Conservation (phyloP, 768 basidiomycete genomes). For the Auricularia heimuer region DNA sequence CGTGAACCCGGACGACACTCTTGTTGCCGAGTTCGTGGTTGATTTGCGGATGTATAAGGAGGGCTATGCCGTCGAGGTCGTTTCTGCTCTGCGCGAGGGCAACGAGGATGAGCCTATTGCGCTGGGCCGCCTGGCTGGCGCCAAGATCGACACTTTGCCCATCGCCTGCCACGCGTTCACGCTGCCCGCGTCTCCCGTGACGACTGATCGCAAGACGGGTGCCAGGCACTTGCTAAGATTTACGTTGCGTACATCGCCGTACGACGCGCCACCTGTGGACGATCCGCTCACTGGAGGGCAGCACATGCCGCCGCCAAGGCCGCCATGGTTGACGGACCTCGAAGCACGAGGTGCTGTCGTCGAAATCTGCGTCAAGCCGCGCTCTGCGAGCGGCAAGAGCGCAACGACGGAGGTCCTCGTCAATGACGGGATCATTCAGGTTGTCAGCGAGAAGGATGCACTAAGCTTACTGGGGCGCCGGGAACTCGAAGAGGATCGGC, state of each 20-base stretch:
- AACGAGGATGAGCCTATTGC: constrained; percentile 32
- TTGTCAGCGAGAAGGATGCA: constrained; percentile 63
- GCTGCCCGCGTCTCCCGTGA: constrained; percentile 72
- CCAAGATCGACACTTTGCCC: constrained; percentile 34
- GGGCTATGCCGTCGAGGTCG: constrained; percentile 52
- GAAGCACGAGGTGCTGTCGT: constrained; percentile 47
- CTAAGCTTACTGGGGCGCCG: constrained; percentile 37
- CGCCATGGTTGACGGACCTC: constrained; percentile 62
- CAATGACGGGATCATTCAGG: constrained; percentile 29
- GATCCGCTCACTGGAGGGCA: constrained; percentile 75
- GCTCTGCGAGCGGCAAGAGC: constrained; percentile 25
- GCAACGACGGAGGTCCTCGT: constrained; percentile 24
- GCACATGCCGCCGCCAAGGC: constrained; percentile 47
- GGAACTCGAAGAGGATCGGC: constrained; percentile 64
- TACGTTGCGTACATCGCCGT: constrained; percentile 74
- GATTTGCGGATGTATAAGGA: constrained; percentile 73
- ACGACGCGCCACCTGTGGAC: constrained; percentile 60
- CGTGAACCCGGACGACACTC: constrained; percentile 46
- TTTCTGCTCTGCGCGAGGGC: constrained; percentile 21
- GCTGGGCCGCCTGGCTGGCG: constrained; percentile 16
- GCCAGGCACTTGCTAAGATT: constrained; percentile 68
- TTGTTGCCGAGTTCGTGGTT: constrained; percentile 70
- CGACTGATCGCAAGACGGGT: constrained; percentile 47
- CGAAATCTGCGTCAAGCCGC: constrained; percentile 44
- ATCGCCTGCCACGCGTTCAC: constrained; percentile 55